These are phyloP conservation scores for Fusarium oxysporum DNA, from an alignment of 2,329 filamentous ascomycete species.

Conservation along the genomic window DNA sequence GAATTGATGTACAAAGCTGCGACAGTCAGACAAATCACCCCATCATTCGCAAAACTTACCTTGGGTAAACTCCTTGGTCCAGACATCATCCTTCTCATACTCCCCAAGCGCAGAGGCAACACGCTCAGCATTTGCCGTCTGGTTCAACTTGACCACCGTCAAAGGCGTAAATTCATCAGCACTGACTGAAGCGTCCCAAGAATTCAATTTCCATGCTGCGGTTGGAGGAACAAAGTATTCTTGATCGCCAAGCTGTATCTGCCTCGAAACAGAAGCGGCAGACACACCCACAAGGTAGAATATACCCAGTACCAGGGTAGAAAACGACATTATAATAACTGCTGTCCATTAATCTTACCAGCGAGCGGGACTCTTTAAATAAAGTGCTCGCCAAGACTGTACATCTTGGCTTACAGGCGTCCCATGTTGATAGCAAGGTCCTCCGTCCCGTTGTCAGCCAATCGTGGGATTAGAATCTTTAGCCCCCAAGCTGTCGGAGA, in stretches of 20 bases:
- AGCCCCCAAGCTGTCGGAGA: background rate
- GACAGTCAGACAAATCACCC: background rate
- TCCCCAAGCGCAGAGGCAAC: background rate
- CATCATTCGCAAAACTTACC: background rate
- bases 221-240: constrained; percentile 28
- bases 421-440: background rate
- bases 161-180: constrained; percentile 7
- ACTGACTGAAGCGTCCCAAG: background rate
- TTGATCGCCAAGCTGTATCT: constrained; percentile 13
- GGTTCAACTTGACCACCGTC: constrained; percentile 1
- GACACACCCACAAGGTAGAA: background rate
- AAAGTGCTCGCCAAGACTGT: background rate
- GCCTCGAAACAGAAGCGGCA: constrained; percentile 19
- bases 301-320: background rate
- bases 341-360: background rate
- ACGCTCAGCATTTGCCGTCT: background rate
- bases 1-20: constrained; percentile 1
- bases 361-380: background rate
- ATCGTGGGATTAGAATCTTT: background rate
- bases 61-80: constrained; percentile 3
- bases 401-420: background rate
- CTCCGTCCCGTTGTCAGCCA: background rate
- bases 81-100: constrained; percentile 23
- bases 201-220: constrained; percentile 7
- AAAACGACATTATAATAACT: constrained; percentile 4